Percentiles rank a stretch among this genome's conserved stretches.
These are phyloP conservation scores for Aspergillus intermedius DNA, from an alignment of 2,329 filamentous ascomycete species.

Conservation along the genomic window DNA sequence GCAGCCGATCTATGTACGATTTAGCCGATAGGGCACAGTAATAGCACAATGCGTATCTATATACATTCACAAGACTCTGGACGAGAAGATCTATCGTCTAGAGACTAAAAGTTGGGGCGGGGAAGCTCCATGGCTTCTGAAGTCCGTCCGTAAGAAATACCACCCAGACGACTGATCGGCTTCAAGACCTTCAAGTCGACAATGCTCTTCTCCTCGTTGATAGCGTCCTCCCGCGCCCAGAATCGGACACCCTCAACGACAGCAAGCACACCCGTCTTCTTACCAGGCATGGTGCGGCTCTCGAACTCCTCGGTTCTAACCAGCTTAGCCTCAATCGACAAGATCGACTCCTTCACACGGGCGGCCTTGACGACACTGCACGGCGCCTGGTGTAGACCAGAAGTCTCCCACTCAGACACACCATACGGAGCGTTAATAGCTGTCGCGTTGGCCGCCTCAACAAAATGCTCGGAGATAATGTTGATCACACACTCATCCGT, in stretches of 20 bases:
- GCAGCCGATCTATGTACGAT: background rate
- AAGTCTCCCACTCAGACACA: slow-evolving; percentile 70
- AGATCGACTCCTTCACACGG: slow-evolving; percentile 73
- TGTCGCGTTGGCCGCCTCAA: slow-evolving; percentile 83
- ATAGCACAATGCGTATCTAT: too few relatives aligned
- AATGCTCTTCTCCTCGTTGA: slow-evolving; percentile 68
- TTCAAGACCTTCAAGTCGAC: slow-evolving; percentile 70
- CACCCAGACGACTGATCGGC: slow-evolving; percentile 72
- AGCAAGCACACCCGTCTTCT: slow-evolving; percentile 66
- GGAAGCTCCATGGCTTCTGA: slow-evolving; percentile 66
- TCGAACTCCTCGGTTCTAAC: slow-evolving; percentile 71
- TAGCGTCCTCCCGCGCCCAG: slow-evolving; percentile 82
- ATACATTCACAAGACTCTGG: background rate
- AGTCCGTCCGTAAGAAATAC: slow-evolving; percentile 72
- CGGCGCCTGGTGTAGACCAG: slow-evolving; percentile 64
- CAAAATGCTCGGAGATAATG: slow-evolving; percentile 74
- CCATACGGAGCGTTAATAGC: slow-evolving; percentile 72
- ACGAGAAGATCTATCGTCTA: background rate
- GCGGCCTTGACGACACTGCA: slow-evolving; percentile 62
- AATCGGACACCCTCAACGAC: slow-evolving; percentile 80
- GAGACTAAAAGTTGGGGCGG: slow-evolving; percentile 19
- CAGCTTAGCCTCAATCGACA: slow-evolving; percentile 74
- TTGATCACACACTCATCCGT: slow-evolving; percentile 76
- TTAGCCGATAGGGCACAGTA: too few relatives aligned
- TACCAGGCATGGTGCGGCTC: slow-evolving; percentile 61